phyloP scores from a whole-genome alignment of 805 yeast species.

The Yarrowia sp. region DNA sequence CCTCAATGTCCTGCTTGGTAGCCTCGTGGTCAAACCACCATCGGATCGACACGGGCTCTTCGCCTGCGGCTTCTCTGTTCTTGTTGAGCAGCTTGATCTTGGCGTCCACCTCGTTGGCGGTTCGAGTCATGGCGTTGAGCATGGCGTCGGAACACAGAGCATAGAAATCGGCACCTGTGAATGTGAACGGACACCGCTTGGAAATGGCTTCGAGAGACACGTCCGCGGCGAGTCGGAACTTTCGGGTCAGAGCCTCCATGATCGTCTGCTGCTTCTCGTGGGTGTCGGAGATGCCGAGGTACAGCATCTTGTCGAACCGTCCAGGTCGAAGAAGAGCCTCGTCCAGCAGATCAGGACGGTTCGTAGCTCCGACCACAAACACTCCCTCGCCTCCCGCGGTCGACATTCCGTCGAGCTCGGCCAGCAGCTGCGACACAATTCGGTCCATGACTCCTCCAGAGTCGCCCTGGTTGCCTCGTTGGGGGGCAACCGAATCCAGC shows the following conservation, averaged over 20 bases:
- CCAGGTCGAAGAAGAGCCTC: slow-evolving; percentile 95
- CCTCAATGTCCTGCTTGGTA: slow-evolving; percentile 67
- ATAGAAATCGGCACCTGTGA: slow-evolving; percentile 97
- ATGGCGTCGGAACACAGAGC: slow-evolving; percentile 95
- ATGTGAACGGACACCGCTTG: slow-evolving; percentile 79
- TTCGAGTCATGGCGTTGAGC: slow-evolving; percentile 94
- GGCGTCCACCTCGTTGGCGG: slow-evolving; percentile 75
- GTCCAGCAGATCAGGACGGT: slow-evolving; percentile 92
- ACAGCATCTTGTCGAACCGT: slow-evolving; percentile 92
- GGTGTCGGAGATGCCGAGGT: slow-evolving; percentile 91
- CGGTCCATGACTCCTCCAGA: slow-evolving; percentile 99
- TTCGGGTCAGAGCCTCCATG: slow-evolving; percentile 85
- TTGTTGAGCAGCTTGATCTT: slow-evolving; percentile 64
- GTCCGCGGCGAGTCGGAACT: slow-evolving; percentile 62
- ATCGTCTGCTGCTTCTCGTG: slow-evolving; percentile 87
- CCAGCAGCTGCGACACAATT: slow-evolving; percentile 91
- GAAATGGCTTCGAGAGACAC: slow-evolving; percentile 70
- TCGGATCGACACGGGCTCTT: slow-evolving; percentile 63
- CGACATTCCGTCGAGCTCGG: slow-evolving; percentile 97
- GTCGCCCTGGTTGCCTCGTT: slow-evolving; percentile 98
- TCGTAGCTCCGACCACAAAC: slow-evolving; percentile 98
- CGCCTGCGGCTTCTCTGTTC: slow-evolving; percentile 42
- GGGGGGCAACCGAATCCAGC: slow-evolving; percentile 97
- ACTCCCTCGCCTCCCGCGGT: slow-evolving; percentile 83
- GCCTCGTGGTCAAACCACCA: slow-evolving; percentile 93